A percentile compares a stretch with the other conserved stretches of the same genome.
Conservation (phyloP, 2,329 filamentous ascomycete genomes). For the Cercospora brassicicola region DNA sequence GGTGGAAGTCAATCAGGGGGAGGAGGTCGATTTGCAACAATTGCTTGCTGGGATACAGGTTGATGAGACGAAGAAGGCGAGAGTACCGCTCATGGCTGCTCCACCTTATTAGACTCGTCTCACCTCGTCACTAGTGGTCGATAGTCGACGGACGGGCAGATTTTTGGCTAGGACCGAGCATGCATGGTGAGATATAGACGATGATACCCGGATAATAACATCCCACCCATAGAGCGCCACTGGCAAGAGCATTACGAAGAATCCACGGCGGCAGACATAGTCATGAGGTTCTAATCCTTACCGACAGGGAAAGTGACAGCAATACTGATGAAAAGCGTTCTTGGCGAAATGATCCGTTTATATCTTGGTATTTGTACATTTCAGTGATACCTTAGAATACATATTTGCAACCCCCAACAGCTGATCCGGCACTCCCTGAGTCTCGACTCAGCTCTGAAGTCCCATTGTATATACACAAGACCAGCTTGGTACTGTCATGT, state of each 20-base stretch:
- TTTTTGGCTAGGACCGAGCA: neutral
- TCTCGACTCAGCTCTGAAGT: no score
- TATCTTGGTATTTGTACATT: neutral
- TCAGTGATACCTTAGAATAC: no score
- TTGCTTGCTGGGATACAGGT: constrained; percentile 19
- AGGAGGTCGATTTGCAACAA: constrained; percentile 15
- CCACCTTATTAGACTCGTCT: constrained; percentile 16
- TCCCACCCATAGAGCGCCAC: neutral
- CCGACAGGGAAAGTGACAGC: neutral
- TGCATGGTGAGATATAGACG: neutral
- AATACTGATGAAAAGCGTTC: neutral
- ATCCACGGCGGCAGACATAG: neutral
- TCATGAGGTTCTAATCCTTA: neutral
- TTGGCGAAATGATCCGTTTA: neutral
- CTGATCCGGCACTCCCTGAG: no score
- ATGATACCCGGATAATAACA: neutral
- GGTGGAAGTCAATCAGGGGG: neutral
- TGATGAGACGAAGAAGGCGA: constrained; percentile 10
- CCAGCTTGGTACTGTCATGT: no score
- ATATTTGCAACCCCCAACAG: no score
- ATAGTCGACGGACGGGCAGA: neutral
- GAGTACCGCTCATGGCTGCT: constrained; percentile 18
- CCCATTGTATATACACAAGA: no score
- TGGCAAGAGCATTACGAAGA: neutral
- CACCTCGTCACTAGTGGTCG: neutral